Evolutionary conservation across 352 stramenopile species (phyloP), one percentile per base, ranked within the genome.

Genomic region (Pythium sukuiense): DNA sequence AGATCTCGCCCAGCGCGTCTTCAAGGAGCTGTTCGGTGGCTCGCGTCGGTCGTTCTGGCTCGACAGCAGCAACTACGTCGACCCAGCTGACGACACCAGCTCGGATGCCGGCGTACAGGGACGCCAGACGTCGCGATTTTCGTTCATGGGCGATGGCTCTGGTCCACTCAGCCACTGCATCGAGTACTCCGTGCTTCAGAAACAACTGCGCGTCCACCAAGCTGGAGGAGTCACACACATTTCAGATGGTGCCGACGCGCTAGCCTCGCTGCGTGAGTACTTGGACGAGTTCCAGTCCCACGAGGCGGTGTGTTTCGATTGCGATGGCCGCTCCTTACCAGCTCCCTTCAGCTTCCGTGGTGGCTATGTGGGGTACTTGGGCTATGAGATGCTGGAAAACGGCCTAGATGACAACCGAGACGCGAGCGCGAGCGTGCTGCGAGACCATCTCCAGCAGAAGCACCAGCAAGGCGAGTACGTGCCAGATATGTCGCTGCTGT

Each of bases 401-500:
- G 71, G 70, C 13, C 26, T 74, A 0, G 30, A 72, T 0, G 57
- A 76, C 29, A 29, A 27, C 12, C 24, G 33, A 11, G 71, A 81
- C 30, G 14, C 45, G 16, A 74, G 50, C n/a, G 61, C 59, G 2
- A 18, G 55, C 33, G 58, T 83, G 57, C 64, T 81, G 53, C 48
- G 65, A 54, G 58, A 77, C 52, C 61, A 58, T 45, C 76, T 79
- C 26, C 43, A 73, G 8, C 59, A 72, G 12, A 67, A 67, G 30
- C 61, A 68, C 18, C 61, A 52, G 4, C 56, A 63, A 3, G 46
- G 43, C 1, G 72, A 85, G 16, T 67, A 73, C 26, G 81, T 95
- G 27, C 95, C 95, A 13, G 90, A 96, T 49, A 78, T 91, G 16
- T 95, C 92, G 2, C 95, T 98, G 73, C 49, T 98, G 8, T 97